Evolutionary conservation across 2,329 filamentous ascomycete genomes (phyloP), one percentile per base, ranked within the genome.

Genomic region (Fusarium sp.): DNA sequence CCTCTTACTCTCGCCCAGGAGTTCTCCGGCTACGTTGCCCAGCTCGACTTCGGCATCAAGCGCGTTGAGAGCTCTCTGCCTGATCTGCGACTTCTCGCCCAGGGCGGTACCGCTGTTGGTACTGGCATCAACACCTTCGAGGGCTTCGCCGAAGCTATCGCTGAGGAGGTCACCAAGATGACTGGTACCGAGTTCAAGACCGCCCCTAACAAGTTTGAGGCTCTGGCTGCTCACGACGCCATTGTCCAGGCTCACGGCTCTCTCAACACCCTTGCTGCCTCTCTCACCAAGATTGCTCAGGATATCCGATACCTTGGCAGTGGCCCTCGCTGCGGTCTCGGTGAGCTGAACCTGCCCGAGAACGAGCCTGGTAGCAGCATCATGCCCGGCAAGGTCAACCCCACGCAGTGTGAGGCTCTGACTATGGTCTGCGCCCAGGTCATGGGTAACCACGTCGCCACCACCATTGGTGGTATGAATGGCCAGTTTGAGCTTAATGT

Each of bases 301-400:
- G 96, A 98, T 79, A 93, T 99, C 78, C 92, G 96, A 76, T 98
- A 97, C 84, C 92, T 98, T 52, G 96, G 96, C 74, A 97, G 93
- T 72, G 96, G 96, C 17, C 96, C 96, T 56, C 93, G 96, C 62
- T 98, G 96, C 81, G 96, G 96, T 76, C 90, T 98, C 22, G 95
- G 94, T 71, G 96, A 99, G 84, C 88, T 99, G 68, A 88, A 88
- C 76, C 89, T 99, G 51, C 96, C 96, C 26, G 96, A 99, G 85
- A 99, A 99, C 83, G 96, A 99, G 85, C 96, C 96, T 33, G 95
- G 95, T 69, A 96, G 92, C 77, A 96, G 92, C 74, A 98, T 99
- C 85, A 99, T 99, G 96, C 96, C 96, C 44, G 96, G 96, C 77
- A 99, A 99, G 86, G 96, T 99, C 79, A 99, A 99, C 86, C 96